phyloP scores from a whole-genome alignment of 192 early-diverging fungal genomes.

The Phlyctochytrium bullatum region DNA sequence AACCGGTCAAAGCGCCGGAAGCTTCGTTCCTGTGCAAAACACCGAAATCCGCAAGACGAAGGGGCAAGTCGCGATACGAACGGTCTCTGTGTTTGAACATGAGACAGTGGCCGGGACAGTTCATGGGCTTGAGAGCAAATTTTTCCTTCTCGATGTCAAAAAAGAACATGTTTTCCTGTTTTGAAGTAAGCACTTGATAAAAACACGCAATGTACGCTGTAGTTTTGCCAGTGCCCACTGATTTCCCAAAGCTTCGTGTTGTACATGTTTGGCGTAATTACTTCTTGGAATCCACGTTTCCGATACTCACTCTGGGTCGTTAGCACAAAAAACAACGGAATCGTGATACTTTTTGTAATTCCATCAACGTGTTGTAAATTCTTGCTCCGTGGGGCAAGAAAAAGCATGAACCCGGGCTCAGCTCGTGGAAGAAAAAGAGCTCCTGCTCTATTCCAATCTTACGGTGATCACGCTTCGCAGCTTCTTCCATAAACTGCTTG shows the following conservation, averaged over 20 bases:
- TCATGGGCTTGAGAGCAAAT: conserved; percentile 98
- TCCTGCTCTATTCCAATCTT: conserved; percentile 98
- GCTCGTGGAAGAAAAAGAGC: conserved; percentile 97
- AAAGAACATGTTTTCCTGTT: conserved; percentile 89
- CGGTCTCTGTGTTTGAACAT: conserved; percentile 93
- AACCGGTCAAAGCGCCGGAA: conserved; percentile 88
- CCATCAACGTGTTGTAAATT: conserved; percentile 93
- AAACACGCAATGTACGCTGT: conserved; percentile 50
- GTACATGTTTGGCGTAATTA: conserved; percentile 98
- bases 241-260: conserved; percentile 96
- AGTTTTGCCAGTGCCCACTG: conserved; percentile 95
- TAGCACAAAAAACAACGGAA: conserved; percentile 5
- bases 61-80: conserved; percentile 92
- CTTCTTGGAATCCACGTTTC: conserved; percentile 93
- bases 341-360: conserved; percentile 74
- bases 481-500: conserved; percentile 94
- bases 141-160: conserved; percentile 96
- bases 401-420: conserved; percentile 90
- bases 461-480: conserved; percentile 93
- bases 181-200: background rate
- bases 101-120: conserved; percentile 98
- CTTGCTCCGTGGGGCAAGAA: conserved; percentile 94
- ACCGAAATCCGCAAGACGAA: conserved; percentile 97
- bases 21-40: conserved; percentile 88
- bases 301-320: conserved; percentile 66